Conservation (phyloP, 441 rosid genomes). For the Eutrema salsugineum region DNA sequence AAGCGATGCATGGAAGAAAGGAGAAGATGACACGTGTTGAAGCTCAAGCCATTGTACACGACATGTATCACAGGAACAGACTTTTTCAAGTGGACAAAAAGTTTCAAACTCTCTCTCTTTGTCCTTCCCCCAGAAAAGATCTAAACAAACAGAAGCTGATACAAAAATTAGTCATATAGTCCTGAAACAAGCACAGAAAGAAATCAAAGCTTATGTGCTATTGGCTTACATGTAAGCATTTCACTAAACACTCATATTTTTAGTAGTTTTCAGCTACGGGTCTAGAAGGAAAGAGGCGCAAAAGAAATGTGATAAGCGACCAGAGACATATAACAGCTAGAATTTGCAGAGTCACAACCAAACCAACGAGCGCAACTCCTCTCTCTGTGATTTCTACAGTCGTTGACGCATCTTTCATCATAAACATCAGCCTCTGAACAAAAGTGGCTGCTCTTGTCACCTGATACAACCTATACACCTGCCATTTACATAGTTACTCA, state of each 20-base stretch:
- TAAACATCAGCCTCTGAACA: constrained; percentile 63
- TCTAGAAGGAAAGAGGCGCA: constrained; percentile 87
- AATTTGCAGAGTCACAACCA: constrained; percentile 64
- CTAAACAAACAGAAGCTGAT: background rate
- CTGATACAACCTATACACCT: constrained; percentile 86
- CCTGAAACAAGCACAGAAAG: background rate
- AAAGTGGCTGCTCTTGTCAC: constrained; percentile 74
- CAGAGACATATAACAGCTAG: constrained; percentile 81
- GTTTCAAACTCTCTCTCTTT: no score
- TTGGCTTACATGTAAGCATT: constrained; percentile 1
- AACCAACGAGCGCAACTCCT: constrained; percentile 56
- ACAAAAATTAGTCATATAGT: background rate
- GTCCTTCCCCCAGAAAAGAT: background rate
- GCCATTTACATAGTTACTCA: constrained; percentile 21
- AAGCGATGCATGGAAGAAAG: background rate
- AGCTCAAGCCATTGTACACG: background rate
- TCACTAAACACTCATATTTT: constrained; percentile 13
- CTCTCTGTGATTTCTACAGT: constrained; percentile 51
- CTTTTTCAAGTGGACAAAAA: background rate
- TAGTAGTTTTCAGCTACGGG: constrained; percentile 76
- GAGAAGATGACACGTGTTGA: background rate
- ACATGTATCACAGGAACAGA: background rate
- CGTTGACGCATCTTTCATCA: constrained; percentile 55
- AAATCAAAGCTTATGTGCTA: background rate
- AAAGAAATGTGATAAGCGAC: constrained; percentile 73